A percentile compares a stretch with the other conserved stretches of the same genome.
These are phyloP conservation scores for Fomitopsis betulina DNA, from an alignment of 1,284 basidiomycete species.

Conservation along the genomic window DNA sequence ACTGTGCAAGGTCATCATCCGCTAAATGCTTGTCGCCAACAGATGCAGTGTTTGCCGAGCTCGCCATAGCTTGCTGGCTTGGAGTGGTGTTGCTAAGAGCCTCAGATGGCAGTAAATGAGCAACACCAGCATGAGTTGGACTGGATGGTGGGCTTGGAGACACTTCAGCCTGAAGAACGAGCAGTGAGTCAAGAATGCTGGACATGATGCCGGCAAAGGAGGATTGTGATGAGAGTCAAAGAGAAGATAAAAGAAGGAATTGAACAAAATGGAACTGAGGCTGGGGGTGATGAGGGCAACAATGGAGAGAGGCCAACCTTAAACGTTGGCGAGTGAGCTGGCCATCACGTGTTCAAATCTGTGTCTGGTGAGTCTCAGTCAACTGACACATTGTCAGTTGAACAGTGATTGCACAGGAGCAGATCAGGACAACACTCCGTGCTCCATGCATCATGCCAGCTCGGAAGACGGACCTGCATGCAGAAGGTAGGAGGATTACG, in stretches of 20 bases:
- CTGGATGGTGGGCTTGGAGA: background rate
- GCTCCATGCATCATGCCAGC: background rate
- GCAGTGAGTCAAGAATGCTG: background rate
- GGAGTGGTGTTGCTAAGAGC: too few relatives aligned
- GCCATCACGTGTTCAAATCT: background rate
- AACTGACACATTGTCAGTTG: background rate
- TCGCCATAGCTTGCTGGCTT: too few relatives aligned
- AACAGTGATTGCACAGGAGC: background rate
- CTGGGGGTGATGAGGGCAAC: background rate
- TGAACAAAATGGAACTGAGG: background rate
- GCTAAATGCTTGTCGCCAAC: background rate
- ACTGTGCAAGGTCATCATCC: background rate
- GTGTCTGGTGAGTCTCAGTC: too few relatives aligned
- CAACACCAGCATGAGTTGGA: background rate
- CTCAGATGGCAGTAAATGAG: background rate
- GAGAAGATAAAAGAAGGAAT: background rate
- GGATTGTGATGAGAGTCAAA: background rate
- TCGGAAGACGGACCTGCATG: background rate
- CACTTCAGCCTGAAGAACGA: background rate
- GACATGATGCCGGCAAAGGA: background rate
- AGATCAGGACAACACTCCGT: background rate
- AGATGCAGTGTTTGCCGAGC: background rate
- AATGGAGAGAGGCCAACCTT: background rate
- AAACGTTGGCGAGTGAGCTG: too few relatives aligned
- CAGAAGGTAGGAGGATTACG: background rate